Conservation (phyloP, 345 rosid species). For the Litchi chinensis region DNA sequence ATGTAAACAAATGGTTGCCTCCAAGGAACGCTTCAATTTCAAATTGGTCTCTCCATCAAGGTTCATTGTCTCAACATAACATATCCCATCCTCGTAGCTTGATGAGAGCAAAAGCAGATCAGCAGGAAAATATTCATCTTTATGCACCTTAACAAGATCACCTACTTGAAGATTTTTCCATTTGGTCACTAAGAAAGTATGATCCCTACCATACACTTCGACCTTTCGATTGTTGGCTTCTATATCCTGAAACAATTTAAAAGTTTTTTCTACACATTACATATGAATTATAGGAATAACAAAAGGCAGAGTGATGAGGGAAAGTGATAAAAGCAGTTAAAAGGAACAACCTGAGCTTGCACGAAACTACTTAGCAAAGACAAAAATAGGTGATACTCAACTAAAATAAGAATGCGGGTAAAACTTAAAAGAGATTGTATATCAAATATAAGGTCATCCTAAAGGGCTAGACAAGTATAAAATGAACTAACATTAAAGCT, state of each 20-base stretch:
- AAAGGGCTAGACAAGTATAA: not conserved
- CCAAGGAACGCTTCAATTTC: slow-evolving; percentile 77
- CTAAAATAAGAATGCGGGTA: slow-evolving; percentile 8
- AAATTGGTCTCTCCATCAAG: slow-evolving; percentile 94
- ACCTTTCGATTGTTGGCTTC: slow-evolving; percentile 85
- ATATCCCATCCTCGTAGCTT: slow-evolving; percentile 71
- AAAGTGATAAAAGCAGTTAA: not conserved
- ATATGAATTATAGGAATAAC: not conserved
- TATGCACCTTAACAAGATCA: slow-evolving; percentile 64
- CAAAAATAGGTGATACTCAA: slow-evolving; percentile 2
- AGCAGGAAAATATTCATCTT: slow-evolving; percentile 88
- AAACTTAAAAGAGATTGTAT: not conserved
- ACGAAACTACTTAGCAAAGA: not conserved
- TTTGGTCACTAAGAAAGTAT: slow-evolving; percentile 42
- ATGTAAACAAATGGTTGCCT: slow-evolving; percentile 42
- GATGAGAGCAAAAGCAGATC: slow-evolving; percentile 89
- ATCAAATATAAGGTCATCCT: not conserved
- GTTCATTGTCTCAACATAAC: slow-evolving; percentile 93
- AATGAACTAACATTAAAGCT: not conserved
- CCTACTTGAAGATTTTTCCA: slow-evolving; percentile 89
- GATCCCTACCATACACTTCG: slow-evolving; percentile 38
- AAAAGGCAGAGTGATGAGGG: not conserved
- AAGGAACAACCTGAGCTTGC: not conserved
- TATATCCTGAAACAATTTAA: slow-evolving; percentile 58
- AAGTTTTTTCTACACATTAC: slow-evolving; percentile 15